Percentiles rank a stretch among this genome's conserved stretches.
Conservation (phyloP, 2,329 filamentous ascomycete genomes). For the Nannizziopsis barbatae region DNA sequence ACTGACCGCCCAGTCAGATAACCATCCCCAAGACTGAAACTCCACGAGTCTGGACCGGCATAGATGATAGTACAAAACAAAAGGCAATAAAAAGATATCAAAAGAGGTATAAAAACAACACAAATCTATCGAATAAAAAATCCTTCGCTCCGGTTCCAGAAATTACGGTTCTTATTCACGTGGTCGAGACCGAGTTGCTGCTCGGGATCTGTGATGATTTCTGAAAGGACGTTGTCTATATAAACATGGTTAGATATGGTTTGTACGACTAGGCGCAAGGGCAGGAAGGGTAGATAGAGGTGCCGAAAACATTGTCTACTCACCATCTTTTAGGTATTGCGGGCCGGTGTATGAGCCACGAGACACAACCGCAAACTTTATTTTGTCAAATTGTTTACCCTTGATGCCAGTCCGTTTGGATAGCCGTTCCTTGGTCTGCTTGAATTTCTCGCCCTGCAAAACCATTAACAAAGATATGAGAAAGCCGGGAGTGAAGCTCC, state of each 20-base stretch:
- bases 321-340: slow-evolving; percentile 78
- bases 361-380: slow-evolving; percentile 80
- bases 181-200: slow-evolving; percentile 60
- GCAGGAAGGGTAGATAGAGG: no score
- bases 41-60: not conserved
- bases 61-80: not conserved
- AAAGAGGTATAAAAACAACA: not conserved
- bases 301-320: slow-evolving; percentile 35
- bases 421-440: slow-evolving; percentile 85
- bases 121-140: slow-evolving; percentile 49
- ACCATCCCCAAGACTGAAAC: not conserved
- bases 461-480: slow-evolving; percentile 1
- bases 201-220: slow-evolving; percentile 63
- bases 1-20: slow-evolving; percentile 5
- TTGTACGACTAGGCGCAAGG: no score
- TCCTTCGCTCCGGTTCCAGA: slow-evolving; percentile 51
- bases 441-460: slow-evolving; percentile 65
- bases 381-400: slow-evolving; percentile 96
- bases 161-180: slow-evolving; percentile 49
- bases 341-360: slow-evolving; percentile 63
- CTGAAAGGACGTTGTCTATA: slow-evolving; percentile 37
- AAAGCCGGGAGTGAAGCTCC: not conserved
- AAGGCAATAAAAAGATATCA: not conserved
- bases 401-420: slow-evolving; percentile 89
- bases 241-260: slow-evolving; percentile 1